phyloP scores from a whole-genome alignment of 495 filamentous ascomycete genomes.

The Neurospora sp. region DNA sequence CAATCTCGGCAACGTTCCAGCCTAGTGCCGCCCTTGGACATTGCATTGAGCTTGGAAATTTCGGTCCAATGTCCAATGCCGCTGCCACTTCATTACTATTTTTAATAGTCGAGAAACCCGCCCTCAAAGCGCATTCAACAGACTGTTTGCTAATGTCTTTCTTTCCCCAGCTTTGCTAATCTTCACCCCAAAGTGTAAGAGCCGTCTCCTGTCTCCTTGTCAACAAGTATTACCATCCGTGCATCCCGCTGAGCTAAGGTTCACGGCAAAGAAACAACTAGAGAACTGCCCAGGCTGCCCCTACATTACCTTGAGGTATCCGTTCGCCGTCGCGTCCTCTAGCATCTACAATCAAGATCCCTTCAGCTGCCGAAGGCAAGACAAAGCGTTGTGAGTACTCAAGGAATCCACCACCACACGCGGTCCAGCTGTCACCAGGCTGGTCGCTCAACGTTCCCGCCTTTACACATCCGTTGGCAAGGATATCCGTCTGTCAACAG shows the following conservation, averaged over 20 bases:
- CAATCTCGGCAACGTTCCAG: conserved; percentile 35
- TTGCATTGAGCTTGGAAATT: conserved; percentile 26
- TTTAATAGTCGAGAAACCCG: conserved; percentile 10
- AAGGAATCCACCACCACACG: neutral
- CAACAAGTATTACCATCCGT: neutral
- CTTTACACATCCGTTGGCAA: neutral
- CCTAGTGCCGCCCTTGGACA: conserved; percentile 24
- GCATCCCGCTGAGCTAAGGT: neutral
- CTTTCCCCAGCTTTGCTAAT: neutral
- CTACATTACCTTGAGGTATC: neutral
- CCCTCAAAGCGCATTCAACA: neutral
- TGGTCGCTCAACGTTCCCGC: neutral
- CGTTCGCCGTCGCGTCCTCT: neutral
- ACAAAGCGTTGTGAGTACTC: neutral
- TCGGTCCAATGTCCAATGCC: conserved; percentile 12
- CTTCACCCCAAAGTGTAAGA: neutral
- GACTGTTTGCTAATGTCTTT: neutral
- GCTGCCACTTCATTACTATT: conserved; percentile 9
- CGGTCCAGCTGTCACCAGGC: neutral
- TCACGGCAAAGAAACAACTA: neutral
- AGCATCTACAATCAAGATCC: neutral
- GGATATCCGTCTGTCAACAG: neutral
- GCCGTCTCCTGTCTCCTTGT: neutral
- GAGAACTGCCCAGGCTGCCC: neutral
- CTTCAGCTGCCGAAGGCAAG: neutral